Conservation (phyloP, 371 early-diverging fungal genomes). For the Massospora cicadina region DNA sequence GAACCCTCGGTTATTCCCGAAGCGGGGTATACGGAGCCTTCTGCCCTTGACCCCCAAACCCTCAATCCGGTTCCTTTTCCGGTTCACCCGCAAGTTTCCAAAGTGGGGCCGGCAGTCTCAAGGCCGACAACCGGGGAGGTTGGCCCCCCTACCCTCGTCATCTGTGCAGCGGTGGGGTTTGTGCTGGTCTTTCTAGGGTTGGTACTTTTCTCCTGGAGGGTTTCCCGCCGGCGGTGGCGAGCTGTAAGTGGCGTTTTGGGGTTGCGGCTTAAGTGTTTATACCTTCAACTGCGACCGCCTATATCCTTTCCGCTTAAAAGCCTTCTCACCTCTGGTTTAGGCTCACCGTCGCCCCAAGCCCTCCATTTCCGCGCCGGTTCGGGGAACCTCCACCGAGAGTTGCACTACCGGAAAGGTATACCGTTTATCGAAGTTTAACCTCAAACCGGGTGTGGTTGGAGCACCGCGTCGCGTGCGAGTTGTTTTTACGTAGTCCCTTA, state of each 20-base stretch:
- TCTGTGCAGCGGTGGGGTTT: background rate
- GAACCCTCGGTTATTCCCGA: no score
- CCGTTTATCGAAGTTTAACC: background rate
- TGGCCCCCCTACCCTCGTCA: background rate
- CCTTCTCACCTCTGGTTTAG: background rate
- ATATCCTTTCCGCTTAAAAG: background rate
- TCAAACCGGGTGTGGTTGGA: background rate
- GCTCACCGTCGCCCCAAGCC: background rate
- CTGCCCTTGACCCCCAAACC: background rate
- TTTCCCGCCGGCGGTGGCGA: background rate
- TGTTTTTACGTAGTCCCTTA: no score
- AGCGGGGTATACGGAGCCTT: background rate
- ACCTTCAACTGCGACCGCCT: background rate
- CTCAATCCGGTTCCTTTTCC: background rate
- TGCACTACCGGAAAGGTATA: background rate
- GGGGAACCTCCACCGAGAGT: background rate
- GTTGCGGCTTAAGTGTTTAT: no score
- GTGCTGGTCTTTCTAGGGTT: background rate
- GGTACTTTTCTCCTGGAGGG: background rate
- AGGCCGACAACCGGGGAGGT: background rate
- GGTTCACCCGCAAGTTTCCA: background rate
- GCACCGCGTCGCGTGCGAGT: no score
- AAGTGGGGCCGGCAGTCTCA: background rate
- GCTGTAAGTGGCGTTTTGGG: no score
- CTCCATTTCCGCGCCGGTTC: background rate